Base-by-base conservation (phyloP, 2,329 filamentous ascomycete genomes). In the Trichoderma simmonsii region DNA sequence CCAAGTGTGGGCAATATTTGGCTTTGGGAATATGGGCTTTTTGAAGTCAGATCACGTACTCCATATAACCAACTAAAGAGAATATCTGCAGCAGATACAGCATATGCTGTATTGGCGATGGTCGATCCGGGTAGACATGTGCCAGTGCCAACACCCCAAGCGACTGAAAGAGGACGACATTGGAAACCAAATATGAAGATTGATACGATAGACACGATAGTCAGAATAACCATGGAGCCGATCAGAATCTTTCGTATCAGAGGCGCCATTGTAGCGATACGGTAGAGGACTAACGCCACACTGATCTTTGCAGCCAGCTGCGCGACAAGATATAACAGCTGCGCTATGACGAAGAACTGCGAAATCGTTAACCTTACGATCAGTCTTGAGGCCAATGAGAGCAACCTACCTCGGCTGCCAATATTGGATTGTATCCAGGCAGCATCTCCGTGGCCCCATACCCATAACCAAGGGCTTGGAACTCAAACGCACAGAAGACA, bases 401-500 rank as follows among this genome's bases (percentile, higher is more conserved):
- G 3, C 11, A 51, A 65, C 43, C 12, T 7, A 65, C 62, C 30
- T 65, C 62, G 28, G 62, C 62, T 30, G 62, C 62, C 11, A 65
- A 48, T 15, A 54, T 15, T 18, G 43, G 62, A 14, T 65, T 34
- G 43, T 65, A 54, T 30, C 43, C 43, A 18, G 62, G 62, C 28
- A 54, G 62, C 28, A 54, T 6, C 12, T 65, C 62, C 11, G 28
- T 32, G 14, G 62, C 28, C 3, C 62, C 62, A 24, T 65, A 65
- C 32, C 62, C 62, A 54, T 65, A 65, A 12, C 28, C 30, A 24
- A 65, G 43, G 43, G 62, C 62, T 1, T 30, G 62, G 30, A 65
- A 65, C 43, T 65, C 62, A 34, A 65, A 65, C 7, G 62, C 62
- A 54, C 62, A 65, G 21, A 65, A 65, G 62, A 65, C 14, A n/a